phyloP scores from a whole-genome alignment of 2,329 filamentous ascomycete species.

The Aspergillus transmontanensis region DNA sequence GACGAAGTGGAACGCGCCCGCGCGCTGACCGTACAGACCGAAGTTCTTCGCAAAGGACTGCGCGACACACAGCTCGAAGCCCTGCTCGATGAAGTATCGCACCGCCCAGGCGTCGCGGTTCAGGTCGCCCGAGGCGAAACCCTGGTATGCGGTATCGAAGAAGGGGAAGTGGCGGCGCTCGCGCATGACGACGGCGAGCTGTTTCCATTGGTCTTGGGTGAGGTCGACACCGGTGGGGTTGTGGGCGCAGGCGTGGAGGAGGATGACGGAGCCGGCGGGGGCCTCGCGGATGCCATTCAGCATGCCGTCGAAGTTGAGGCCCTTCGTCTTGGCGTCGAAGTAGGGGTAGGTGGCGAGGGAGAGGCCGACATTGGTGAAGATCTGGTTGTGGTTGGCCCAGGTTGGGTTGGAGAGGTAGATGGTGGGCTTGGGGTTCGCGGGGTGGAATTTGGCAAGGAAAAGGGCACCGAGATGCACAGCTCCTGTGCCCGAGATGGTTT shows the following conservation, averaged over 20 bases:
- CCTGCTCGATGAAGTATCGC: constrained; percentile 89
- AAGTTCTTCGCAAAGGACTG: constrained; percentile 67
- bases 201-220: constrained; percentile 89
- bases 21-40: constrained; percentile 93
- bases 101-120: constrained; percentile 86
- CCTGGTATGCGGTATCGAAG: constrained; percentile 97
- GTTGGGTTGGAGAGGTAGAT: constrained; percentile 94
- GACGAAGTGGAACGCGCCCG: constrained; percentile 94
- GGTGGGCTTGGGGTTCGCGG: constrained; percentile 61
- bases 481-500: constrained; percentile 97
- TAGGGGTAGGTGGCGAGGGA: constrained; percentile 85
- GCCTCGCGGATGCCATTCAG: constrained; percentile 69
- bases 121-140: constrained; percentile 91
- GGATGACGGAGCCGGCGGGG: constrained; percentile 78
- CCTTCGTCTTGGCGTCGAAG: constrained; percentile 85
- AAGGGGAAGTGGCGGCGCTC: constrained; percentile 89
- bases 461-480: constrained; percentile 90
- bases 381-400: constrained; percentile 98
- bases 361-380: constrained; percentile 88
- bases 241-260: constrained; percentile 94
- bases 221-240: constrained; percentile 98
- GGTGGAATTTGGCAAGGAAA: constrained; percentile 92
- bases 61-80: constrained; percentile 69
- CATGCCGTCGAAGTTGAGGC: constrained; percentile 91
- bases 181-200: constrained; percentile 77